Conservation (phyloP, 805 yeast species). For the Wickerhamiella nectarea region DNA sequence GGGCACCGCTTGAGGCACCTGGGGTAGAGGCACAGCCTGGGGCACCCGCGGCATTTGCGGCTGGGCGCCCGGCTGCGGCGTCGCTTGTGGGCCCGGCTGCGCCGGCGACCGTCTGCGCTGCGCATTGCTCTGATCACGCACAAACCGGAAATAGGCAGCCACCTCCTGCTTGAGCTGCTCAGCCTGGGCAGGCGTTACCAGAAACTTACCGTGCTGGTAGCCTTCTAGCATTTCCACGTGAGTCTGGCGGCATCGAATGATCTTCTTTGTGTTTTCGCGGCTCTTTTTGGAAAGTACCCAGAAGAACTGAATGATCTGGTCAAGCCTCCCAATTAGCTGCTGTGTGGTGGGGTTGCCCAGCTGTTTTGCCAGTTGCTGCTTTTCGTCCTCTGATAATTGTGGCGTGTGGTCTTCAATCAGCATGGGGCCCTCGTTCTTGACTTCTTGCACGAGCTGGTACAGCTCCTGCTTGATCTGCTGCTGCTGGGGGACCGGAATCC, state of each 20-base stretch:
- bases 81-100: conserved; percentile 15
- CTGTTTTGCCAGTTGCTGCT: conserved; percentile 39
- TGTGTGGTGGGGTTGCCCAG: conserved; percentile 34
- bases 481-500: conserved; percentile 12
- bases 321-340: conserved; percentile 42
- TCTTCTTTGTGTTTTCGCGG: conserved; percentile 58
- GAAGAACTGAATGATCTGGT: conserved; percentile 65
- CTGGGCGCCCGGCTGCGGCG: conserved; percentile 24
- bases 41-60: conserved; percentile 15
- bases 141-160: conserved; percentile 59
- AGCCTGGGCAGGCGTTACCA: conserved; percentile 59
- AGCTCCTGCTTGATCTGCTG: conserved; percentile 25
- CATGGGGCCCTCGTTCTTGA: conserved; percentile 44
- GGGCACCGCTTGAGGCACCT: conserved; percentile 15
- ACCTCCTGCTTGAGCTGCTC: conserved; percentile 60
- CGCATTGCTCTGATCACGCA: conserved; percentile 34
- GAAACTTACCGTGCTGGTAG: conserved; percentile 47
- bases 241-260: conserved; percentile 68
- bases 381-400: conserved; percentile 48
- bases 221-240: conserved; percentile 62
- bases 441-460: conserved; percentile 54
- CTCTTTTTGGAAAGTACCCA: conserved; percentile 56
- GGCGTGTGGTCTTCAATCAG: conserved; percentile 50
- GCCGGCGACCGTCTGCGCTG: conserved; percentile 10
- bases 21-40: conserved; percentile 15